A percentile compares a stretch with the other conserved stretches of the same genome.
Conservation (phyloP, 257 asterid species). For the Nicotiana knightiana region DNA sequence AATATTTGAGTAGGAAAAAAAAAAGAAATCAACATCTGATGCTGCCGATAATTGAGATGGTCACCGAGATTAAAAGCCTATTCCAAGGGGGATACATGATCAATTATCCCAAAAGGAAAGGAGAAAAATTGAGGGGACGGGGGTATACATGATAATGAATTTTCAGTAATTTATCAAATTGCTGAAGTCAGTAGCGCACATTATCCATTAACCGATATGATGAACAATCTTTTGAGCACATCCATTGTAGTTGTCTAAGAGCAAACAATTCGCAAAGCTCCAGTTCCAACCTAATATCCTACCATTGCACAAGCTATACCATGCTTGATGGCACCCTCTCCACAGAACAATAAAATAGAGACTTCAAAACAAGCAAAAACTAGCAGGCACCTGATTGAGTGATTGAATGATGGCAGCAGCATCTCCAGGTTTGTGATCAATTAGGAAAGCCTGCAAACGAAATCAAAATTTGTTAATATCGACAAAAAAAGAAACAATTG, state of each 20-base stretch:
- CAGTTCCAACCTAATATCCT: neutral
- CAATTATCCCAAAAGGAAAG: neutral
- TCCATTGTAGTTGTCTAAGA: neutral
- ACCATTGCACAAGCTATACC: neutral
- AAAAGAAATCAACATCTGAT: neutral
- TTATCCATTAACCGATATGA: neutral
- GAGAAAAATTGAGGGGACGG: too few relatives aligned
- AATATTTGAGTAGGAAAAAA: neutral
- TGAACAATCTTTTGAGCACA: neutral
- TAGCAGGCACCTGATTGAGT: conserved; percentile 52
- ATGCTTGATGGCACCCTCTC: neutral
- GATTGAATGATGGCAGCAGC: conserved; percentile 74
- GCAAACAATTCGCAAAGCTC: neutral
- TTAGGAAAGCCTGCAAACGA: conserved; percentile 64
- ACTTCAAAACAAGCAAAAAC: neutral
- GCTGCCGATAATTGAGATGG: neutral
- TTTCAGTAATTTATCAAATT: neutral
- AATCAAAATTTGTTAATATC: conserved; percentile 7
- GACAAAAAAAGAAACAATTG: neutral
- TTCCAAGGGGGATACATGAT: neutral
- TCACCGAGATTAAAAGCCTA: neutral
- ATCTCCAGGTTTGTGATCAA: conserved; percentile 60
- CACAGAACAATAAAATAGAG: neutral
- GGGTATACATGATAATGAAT: neutral
- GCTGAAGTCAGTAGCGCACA: neutral